These are phyloP conservation scores for Metschnikowia lochheadii DNA, from an alignment of 805 yeast genomes.

Conservation along the genomic window DNA sequence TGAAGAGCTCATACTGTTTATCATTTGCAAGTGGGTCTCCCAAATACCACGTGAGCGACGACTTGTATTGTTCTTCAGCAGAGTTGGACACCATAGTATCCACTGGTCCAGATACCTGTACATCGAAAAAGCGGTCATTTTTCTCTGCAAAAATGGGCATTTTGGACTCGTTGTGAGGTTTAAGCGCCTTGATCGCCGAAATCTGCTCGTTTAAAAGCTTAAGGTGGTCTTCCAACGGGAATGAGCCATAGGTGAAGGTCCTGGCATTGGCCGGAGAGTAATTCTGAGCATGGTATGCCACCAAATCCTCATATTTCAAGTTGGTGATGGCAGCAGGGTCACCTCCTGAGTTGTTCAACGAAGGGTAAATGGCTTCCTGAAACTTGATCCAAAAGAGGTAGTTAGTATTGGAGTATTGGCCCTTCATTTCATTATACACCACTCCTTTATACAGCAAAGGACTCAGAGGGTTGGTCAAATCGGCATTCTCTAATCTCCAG, in stretches of 20 bases:
- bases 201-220: constrained; percentile 51
- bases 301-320: constrained; percentile 67
- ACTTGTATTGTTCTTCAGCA: constrained; percentile 68
- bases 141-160: constrained; percentile 43
- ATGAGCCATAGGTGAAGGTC: constrained; percentile 83
- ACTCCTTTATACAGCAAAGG: constrained; percentile 87
- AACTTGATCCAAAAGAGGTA: constrained; percentile 82
- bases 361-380: constrained; percentile 79
- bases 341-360: constrained; percentile 89
- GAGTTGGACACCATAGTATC: constrained; percentile 55
- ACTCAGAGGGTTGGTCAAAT: constrained; percentile 50
- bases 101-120: constrained; percentile 61
- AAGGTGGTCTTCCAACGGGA: constrained; percentile 61
- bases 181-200: constrained; percentile 49
- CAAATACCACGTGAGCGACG: constrained; percentile 84
- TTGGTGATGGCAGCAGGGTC: constrained; percentile 80
- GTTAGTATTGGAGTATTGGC: constrained; percentile 85
- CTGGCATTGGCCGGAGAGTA: constrained; percentile 90
- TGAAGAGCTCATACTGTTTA: constrained; percentile 58
- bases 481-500: constrained; percentile 86
- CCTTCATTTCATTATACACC: constrained; percentile 97
- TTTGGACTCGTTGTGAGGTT: constrained; percentile 21
- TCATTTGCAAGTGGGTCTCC: constrained; percentile 61
- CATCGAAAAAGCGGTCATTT: constrained; percentile 10
- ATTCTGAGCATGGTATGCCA: constrained; percentile 66